These are phyloP conservation scores for Cytospora chrysosperma DNA, from an alignment of 2,329 filamentous ascomycete genomes.

Conservation along the genomic window DNA sequence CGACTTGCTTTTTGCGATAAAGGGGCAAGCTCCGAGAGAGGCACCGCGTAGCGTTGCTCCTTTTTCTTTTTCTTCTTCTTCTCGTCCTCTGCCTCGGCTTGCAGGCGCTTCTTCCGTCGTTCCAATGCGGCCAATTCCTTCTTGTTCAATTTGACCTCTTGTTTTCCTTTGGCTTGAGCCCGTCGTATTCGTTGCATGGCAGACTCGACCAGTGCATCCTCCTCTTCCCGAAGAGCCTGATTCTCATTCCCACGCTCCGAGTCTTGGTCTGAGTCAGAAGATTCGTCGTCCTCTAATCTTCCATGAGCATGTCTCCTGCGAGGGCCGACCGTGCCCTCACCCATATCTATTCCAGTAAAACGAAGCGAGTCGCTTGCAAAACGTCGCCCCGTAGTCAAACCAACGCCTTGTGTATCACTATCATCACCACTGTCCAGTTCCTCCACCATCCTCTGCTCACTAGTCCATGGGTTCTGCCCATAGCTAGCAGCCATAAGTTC, in stretches of 20 bases:
- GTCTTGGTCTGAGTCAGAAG: constrained; percentile 49
- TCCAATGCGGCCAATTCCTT: constrained; percentile 81
- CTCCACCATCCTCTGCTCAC: constrained; percentile 56
- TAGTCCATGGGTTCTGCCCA: constrained; percentile 40
- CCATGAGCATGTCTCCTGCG: constrained; percentile 41
- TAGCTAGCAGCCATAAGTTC: constrained; percentile 53
- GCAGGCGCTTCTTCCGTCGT: constrained; percentile 60
- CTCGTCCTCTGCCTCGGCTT: constrained; percentile 40
- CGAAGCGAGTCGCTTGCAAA: constrained; percentile 60
- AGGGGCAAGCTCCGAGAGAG: constrained; percentile 51
- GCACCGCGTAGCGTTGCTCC: constrained; percentile 51
- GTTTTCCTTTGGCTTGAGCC: constrained; percentile 72
- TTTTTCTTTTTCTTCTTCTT: constrained; percentile 37
- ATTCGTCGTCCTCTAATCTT: constrained; percentile 48
- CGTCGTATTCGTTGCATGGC: constrained; percentile 78
- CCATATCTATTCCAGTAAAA: constrained; percentile 61
- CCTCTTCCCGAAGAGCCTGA: constrained; percentile 60
- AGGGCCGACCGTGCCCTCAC: constrained; percentile 38
- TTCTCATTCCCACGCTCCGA: constrained; percentile 51
- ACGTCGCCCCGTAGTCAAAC: constrained; percentile 46
- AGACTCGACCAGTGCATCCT: constrained; percentile 73
- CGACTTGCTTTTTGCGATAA: constrained; percentile 38
- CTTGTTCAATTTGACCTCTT: constrained; percentile 75
- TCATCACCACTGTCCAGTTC: constrained; percentile 64
- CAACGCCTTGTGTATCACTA: constrained; percentile 55